Evolutionary conservation across 2,329 filamentous ascomycete species (phyloP).

Genomic region (Dactylellina drechsleri): DNA sequence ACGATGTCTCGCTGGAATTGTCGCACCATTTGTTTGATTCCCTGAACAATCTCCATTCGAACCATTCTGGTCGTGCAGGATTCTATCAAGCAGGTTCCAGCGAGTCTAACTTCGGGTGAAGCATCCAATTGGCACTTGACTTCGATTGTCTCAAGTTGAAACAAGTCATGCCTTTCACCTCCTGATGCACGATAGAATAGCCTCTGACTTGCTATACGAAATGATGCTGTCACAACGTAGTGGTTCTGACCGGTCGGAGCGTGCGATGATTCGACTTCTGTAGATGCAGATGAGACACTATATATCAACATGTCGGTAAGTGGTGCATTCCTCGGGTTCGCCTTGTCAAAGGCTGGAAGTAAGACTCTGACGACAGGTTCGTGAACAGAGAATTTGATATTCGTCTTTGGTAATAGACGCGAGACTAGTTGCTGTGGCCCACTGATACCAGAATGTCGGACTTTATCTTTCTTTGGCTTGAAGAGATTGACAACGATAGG

Average conservation of each 20-base stretch:
- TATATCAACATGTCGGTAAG: conserved; percentile 97
- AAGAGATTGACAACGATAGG: conserved; percentile 82
- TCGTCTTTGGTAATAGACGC: conserved; percentile 90
- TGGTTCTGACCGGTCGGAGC: conserved; percentile 83
- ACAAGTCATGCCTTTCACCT: conserved; percentile 83
- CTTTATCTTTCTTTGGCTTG: conserved; percentile 64
- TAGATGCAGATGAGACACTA: conserved; percentile 88
- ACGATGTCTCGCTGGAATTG: conserved; percentile 79
- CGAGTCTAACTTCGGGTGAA: conserved; percentile 83
- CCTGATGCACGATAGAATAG: conserved; percentile 93
- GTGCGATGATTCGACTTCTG: conserved; percentile 96
- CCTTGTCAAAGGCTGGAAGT: conserved; percentile 77
- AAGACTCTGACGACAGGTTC: conserved; percentile 93
- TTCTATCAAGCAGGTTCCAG: conserved; percentile 80
- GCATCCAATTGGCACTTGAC: conserved; percentile 85
- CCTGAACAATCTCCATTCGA: conserved; percentile 89
- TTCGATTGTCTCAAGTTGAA: conserved; percentile 88
- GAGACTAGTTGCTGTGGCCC: conserved; percentile 77
- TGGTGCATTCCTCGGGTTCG: conserved; percentile 69
- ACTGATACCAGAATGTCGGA: conserved; percentile 60
- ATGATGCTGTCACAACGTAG: conserved; percentile 83
- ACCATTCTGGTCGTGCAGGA: conserved; percentile 91
- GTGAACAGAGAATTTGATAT: conserved; percentile 93
- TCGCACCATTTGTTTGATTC: conserved; percentile 87
- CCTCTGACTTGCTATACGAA: conserved; percentile 84